Evolutionary conservation across 2,329 filamentous ascomycete genomes (phyloP).

Genomic region (Pestalotiopsis sp.): DNA sequence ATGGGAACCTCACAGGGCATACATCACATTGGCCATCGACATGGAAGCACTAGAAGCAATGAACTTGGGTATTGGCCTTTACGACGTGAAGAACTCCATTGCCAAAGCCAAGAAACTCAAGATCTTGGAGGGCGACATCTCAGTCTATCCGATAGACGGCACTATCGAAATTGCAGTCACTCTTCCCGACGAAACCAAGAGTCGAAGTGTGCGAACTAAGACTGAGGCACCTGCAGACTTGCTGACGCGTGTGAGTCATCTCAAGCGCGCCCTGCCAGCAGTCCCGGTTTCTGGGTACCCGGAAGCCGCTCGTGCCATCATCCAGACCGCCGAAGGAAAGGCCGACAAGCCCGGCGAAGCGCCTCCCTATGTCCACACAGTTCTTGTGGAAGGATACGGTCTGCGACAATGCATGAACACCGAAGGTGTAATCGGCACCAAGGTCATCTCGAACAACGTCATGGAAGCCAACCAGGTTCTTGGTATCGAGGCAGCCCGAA

Average conservation of each 20-base stretch:
- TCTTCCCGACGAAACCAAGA: constrained; percentile 52
- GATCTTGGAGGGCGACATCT: constrained; percentile 67
- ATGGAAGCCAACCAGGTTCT: constrained; percentile 88
- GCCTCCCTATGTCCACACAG: constrained; percentile 49
- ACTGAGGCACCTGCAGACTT: constrained; percentile 63
- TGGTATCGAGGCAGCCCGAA: constrained; percentile 91
- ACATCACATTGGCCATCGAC: constrained; percentile 82
- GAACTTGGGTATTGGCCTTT: constrained; percentile 75
- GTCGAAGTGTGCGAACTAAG: constrained; percentile 50
- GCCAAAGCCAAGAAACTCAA: constrained; percentile 82
- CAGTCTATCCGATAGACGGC: constrained; percentile 52
- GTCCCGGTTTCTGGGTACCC: constrained; percentile 92
- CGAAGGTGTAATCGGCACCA: constrained; percentile 80
- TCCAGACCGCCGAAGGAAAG: constrained; percentile 74
- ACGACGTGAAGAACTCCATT: constrained; percentile 78
- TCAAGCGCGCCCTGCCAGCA: constrained; percentile 79
- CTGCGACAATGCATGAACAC: constrained; percentile 90
- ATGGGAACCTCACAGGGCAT: constrained; percentile 78
- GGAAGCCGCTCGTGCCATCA: constrained; percentile 83
- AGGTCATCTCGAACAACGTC: constrained; percentile 79
- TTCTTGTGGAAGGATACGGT: constrained; percentile 94
- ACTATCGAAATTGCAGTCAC: constrained; percentile 75
- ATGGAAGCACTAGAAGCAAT: constrained; percentile 76
- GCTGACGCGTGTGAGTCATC: constrained; percentile 78
- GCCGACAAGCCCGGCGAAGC: constrained; percentile 4